Base-by-base conservation (phyloP, 2,329 filamentous ascomycete species). In the Zymoseptoria brevis region DNA sequence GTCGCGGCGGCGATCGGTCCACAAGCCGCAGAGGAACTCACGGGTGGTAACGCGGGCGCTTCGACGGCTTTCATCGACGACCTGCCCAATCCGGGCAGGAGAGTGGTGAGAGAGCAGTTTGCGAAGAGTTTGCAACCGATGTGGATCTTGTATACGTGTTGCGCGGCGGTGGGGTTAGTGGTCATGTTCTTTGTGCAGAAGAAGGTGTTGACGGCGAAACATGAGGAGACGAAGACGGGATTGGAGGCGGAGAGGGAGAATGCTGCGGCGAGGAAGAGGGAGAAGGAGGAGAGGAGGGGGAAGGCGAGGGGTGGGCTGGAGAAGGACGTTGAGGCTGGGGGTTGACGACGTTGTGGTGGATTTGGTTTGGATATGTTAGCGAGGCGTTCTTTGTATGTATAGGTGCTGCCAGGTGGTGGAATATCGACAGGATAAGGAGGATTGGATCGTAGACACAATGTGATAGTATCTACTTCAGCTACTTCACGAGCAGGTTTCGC, bases 11-110 rank as follows among this genome's bases (percentile, higher is more conserved):
- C 80, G 3, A 77, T 89, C 0, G 81, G 81, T 0, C 74, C 76
- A 0, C 68, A 80, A 2, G 74, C 80, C 0, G 83, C 83, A 0
- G 65, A 71, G 3, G 67, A 76, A 22, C 78, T 89, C 5, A 79
- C 82, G 3, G 85, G 85, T n/a, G 75, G 76, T 63, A 78, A 80
- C 58, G 83, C 87, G 41, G 80, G 83, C 13, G 80, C 87, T 19
- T 85, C 82, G 67, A 82, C 86, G 1, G 76, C 80, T 19, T 67
- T 83, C 8, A 81, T 89, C 19, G 75, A 79, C n/a, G 64, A 68
- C 0, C 74, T 89, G 7, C 77, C 78, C 0, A 73, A 75, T 0
- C 71, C 72, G 1, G 75, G 83, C 54, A 79, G 75, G 64, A 60
- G 52, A 1, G 66, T 76, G 8, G 77, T 77, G 0, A 69, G 76